These are phyloP conservation scores for Triglochin maritima DNA, from an alignment of 106 monocot genomes.

Conservation along the genomic window DNA sequence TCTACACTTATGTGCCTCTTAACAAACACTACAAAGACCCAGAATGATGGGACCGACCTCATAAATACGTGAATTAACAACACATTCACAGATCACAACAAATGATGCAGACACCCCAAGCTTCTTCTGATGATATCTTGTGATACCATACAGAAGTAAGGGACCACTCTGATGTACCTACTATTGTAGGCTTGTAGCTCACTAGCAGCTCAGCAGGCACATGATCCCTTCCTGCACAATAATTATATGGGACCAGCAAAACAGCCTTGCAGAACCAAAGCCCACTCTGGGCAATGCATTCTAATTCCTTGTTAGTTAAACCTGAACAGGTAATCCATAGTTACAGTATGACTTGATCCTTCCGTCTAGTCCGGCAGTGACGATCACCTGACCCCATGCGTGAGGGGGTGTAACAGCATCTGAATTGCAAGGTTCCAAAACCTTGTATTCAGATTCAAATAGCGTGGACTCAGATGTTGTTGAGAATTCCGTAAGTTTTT, in stretches of 20 bases:
- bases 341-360: slow-evolving; percentile 63
- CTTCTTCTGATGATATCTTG: neutral
- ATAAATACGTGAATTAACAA: too few species aligned
- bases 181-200: neutral
- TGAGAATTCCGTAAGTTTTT: slow-evolving; percentile 24
- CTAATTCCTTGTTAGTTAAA: neutral
- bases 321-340: slow-evolving; percentile 53
- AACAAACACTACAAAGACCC: too few species aligned
- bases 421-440: slow-evolving; percentile 23
- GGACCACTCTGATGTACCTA: neutral
- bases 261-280: neutral
- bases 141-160: neutral
- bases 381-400: slow-evolving; percentile 81
- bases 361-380: slow-evolving; percentile 77
- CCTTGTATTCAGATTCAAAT: slow-evolving; percentile 42
- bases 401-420: slow-evolving; percentile 19
- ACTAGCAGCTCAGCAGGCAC: neutral
- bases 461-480: neutral
- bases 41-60: too few species aligned
- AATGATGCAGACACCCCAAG: neutral
- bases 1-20: too few species aligned
- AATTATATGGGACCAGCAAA: neutral
- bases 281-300: neutral
- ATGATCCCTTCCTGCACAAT: neutral
- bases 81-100: neutral